Evolutionary conservation across 805 yeast genomes (phyloP).

Genomic region (Cyberlindnera japonica): DNA sequence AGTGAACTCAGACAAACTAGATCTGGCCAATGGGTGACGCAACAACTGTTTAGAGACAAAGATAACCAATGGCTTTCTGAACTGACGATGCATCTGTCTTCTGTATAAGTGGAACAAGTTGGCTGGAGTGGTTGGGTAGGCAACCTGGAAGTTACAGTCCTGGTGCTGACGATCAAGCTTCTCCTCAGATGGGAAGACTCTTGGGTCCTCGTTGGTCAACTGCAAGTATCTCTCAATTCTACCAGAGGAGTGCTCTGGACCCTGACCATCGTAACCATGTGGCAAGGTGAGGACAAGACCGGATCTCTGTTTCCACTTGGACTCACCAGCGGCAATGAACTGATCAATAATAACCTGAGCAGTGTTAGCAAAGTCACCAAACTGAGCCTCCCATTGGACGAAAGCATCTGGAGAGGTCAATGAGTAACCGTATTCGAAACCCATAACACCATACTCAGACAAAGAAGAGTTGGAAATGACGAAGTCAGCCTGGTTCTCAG

Average conservation of each 20-base stretch:
- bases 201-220: constrained; percentile 92
- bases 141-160: constrained; percentile 97
- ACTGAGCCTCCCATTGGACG: constrained; percentile 99
- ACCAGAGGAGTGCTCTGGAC: constrained; percentile 99
- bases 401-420: constrained; percentile 95
- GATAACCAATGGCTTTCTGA: constrained; percentile 84
- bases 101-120: constrained; percentile 94
- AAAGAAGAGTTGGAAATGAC: constrained; percentile 90
- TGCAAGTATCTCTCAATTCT: constrained; percentile 96
- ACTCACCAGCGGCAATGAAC: constrained; percentile 94
- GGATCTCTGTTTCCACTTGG: constrained; percentile 98
- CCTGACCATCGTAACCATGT: constrained; percentile 99
- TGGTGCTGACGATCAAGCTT: constrained; percentile 96
- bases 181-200: constrained; percentile 85
- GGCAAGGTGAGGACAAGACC: constrained; percentile 95
- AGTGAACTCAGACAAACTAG: constrained; percentile 76
- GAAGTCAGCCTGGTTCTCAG: constrained; percentile 80
- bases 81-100: constrained; percentile 99
- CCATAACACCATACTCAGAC: constrained; percentile 99
- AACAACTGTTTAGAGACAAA: constrained; percentile 91
- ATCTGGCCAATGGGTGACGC: constrained; percentile 97
- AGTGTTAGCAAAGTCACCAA: constrained; percentile 99
- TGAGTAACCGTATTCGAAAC: constrained; percentile 98
- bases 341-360: constrained; percentile 98
- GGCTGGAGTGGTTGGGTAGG: constrained; percentile 97